Percentiles rank a stretch among this genome's conserved stretches.
phyloP scores from a whole-genome alignment of 192 early-diverging fungal species.

The Funneliformis mosseae region DNA sequence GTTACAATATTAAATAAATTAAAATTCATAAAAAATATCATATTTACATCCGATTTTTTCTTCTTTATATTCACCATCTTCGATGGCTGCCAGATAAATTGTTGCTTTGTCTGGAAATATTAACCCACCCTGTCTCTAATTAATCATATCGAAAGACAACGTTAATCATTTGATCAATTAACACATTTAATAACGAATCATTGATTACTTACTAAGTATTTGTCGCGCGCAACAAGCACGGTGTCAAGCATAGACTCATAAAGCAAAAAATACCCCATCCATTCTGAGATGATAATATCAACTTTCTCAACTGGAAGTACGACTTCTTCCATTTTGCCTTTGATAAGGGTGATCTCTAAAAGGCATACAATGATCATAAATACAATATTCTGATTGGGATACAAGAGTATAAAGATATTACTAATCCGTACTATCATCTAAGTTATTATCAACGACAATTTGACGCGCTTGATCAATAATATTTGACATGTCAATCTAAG shows the following conservation, averaged over 20 bases:
- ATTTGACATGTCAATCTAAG: conserved; percentile 82
- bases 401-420: not conserved
- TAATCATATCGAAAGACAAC: not conserved
- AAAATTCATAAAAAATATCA: not conserved
- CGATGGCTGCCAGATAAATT: conserved; percentile 72
- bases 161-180: not conserved
- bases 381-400: not conserved
- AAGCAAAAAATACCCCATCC: conserved; percentile 93
- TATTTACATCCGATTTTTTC: conserved; percentile 62
- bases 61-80: conserved; percentile 80
- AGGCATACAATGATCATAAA: conserved; percentile 9
- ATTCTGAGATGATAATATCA: conserved; percentile 88
- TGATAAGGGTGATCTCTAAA: conserved; percentile 54
- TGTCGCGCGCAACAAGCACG: conserved; percentile 80
- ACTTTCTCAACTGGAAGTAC: conserved; percentile 73
- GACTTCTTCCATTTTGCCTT: conserved; percentile 82
- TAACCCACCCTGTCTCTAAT: conserved; percentile 43
- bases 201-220: conserved; percentile 56
- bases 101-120: conserved; percentile 73
- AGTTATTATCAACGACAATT: conserved; percentile 73
- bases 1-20: not conserved
- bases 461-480: conserved; percentile 81
- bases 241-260: conserved; percentile 94
- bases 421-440: conserved; percentile 58
- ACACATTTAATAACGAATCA: not conserved